Evolutionary conservation across 768 basidiomycete genomes (phyloP), one percentile per base, ranked within the genome.

Genomic region (Rhodotorula babjevae): DNA sequence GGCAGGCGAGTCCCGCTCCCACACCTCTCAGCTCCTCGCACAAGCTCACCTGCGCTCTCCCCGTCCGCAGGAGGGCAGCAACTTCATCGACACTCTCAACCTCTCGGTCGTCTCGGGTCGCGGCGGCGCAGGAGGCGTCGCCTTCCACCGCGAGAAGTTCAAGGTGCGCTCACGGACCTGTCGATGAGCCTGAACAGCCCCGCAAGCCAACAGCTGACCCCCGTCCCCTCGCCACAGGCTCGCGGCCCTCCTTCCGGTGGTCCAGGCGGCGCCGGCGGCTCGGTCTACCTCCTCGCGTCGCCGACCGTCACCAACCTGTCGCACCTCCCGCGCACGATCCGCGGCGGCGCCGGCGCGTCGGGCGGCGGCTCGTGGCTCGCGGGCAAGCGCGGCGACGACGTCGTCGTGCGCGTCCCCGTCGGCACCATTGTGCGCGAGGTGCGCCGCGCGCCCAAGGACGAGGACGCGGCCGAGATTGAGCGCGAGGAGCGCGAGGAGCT

Each of bases 111-210:
- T 52, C 53, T n/a, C 76, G 90, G 93, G 93, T 25, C 87, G 85
- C 77, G 94, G 94, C 29, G 95, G 95, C 0, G 84, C 92, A 68
- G 95, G 95, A 33, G 91, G 93, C 73, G 91, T 90, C 33, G 93
- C 95, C 11, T 96, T 97, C 77, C 90, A 93, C 78, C 87, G 92
- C 68, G 92, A 95, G 82, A 91, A 92, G 79, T 92, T 86, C 81
- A 87, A 87, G 68, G 86, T 89, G 2, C 86, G 87, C 72, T 92
- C 92, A 16, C 57, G 71, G 92, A 92, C 23, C 57, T 19, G n/a
- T n/a, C n/a, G n/a, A n/a, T 21, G 9, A 0, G 18, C 18, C 5
- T 3, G 19, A 8, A 4, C 2, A 2, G 19, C 16, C 10, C 27
- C 19, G 2, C 46, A 36, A n/a, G 44, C 44, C 6, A 12, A 21